Conservation (phyloP, 164 flowering plant species). For the Vitis labrusca region DNA sequence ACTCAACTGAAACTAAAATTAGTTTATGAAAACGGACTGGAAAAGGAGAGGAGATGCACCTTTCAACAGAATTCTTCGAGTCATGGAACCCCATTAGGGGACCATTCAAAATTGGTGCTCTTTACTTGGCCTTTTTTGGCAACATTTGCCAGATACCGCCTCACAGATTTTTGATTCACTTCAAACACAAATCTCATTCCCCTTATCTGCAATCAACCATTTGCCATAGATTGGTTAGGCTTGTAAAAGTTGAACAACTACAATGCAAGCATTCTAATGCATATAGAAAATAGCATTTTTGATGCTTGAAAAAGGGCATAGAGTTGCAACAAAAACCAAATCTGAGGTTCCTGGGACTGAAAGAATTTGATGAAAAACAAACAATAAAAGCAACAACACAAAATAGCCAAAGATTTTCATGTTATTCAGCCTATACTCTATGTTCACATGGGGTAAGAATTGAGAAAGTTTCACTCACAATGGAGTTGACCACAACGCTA, state of each 20-base stretch:
- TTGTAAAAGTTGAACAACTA: neutral
- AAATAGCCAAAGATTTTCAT: too few species aligned
- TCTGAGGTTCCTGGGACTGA: too few species aligned
- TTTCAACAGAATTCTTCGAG: neutral
- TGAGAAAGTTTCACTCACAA: too few species aligned
- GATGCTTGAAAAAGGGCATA: neutral
- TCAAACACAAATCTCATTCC: slow-evolving; percentile 69
- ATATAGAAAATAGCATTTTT: neutral
- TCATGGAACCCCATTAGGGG: slow-evolving; percentile 9
- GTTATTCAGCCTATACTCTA: too few species aligned
- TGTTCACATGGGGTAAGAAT: too few species aligned
- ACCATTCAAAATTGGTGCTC: slow-evolving; percentile 32
- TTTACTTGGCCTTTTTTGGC: slow-evolving; percentile 14
- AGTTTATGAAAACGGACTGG: neutral
- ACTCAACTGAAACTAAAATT: neutral
- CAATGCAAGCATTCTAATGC: neutral
- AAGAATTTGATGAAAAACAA: too few species aligned
- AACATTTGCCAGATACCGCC: slow-evolving; percentile 31
- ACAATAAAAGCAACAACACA: too few species aligned
- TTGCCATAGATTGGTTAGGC: neutral
- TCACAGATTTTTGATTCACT: slow-evolving; percentile 39
- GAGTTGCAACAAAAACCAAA: too few species aligned
- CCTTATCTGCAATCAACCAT: slow-evolving; percentile 49
- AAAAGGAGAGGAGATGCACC: slow-evolving; percentile 1
- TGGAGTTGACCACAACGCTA: too few species aligned